Base-by-base conservation (phyloP, 768 basidiomycete species). In the Termitomyces sp. region DNA sequence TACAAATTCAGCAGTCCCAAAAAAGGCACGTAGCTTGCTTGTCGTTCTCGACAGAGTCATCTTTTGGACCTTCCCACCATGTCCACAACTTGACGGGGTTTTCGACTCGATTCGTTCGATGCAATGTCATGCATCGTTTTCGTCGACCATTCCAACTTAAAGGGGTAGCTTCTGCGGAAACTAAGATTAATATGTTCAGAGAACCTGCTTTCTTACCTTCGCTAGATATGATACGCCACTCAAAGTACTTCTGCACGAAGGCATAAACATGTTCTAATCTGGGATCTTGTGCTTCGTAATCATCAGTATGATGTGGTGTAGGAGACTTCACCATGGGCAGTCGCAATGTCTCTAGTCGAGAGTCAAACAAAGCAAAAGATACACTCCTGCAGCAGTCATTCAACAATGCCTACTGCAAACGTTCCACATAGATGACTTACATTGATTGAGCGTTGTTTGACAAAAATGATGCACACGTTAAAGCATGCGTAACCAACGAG, bases 311-410 rank as follows among this genome's bases (percentile, higher is more conserved):
- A 60, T 60, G 59, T 12, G 59, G 58, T 47, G 61, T 49, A 2
- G 73, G 73, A 31, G 65, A 62, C 36, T 74, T 78, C 32, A 78
- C 66, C 12, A 86, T 70, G 2, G 86, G 84, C 2, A 86, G 72
- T 60, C 73, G 78, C 53, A 86, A 65, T n/a, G 74, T 67, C 52
- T 79, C 74, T n/a, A 89, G 66, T 32, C 74, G 75, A 29, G 85
- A 83, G 67, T 90, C 88, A 65, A 90, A 90, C 15, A 90, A 69
- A 14, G 77, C 82, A 32, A 89, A 69, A 9, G 74, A 69, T 29
- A 74, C 66, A 15, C 57, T 55, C 10, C 59, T 60, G 45, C 7
- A 40, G 20, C 15, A 48, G 49, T 37, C n/a, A 45, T 56, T 46
- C 25, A 40, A 9, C 40, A 40, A 40, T n/a, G 0, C 17, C 38